phyloP scores from a whole-genome alignment of 1,284 basidiomycete species.

The Omphalotus olearius region DNA sequence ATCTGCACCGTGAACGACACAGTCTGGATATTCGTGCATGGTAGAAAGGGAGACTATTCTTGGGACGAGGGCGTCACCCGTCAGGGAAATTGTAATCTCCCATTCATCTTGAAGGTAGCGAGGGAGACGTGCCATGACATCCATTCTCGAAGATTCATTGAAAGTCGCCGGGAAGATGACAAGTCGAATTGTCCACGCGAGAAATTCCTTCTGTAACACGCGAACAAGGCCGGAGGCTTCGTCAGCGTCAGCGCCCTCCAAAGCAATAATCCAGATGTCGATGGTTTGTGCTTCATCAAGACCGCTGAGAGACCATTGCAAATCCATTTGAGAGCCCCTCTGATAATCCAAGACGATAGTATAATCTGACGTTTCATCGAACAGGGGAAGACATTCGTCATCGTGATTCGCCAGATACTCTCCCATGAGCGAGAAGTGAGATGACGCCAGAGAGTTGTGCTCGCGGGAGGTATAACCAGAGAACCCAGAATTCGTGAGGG shows the following conservation, averaged over 20 bases:
- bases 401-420: constrained; percentile 1
- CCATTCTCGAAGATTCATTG: neutral
- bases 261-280: constrained; percentile 18
- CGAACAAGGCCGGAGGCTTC: constrained; percentile 17
- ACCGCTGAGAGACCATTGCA: constrained; percentile 20
- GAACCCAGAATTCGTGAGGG: too few relatives aligned
- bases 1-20: too few relatives aligned
- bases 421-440: neutral
- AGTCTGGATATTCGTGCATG: too few relatives aligned
- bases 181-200: neutral
- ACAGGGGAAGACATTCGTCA: constrained; percentile 11
- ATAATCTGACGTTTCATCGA: constrained; percentile 11
- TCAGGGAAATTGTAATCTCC: neutral
- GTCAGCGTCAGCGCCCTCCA: constrained; percentile 13
- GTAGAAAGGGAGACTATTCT: neutral
- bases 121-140: neutral
- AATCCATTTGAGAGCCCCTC: constrained; percentile 18
- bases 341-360: constrained; percentile 13
- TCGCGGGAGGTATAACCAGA: too few relatives aligned
- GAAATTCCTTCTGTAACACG: constrained; percentile 1
- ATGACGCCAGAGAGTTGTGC: neutral
- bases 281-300: constrained; percentile 16
- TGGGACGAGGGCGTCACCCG: neutral
- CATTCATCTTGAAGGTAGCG: neutral
- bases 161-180: neutral